Conservation (phyloP, 1,139 yeast species). For the Geotrichum histeridarum region DNA sequence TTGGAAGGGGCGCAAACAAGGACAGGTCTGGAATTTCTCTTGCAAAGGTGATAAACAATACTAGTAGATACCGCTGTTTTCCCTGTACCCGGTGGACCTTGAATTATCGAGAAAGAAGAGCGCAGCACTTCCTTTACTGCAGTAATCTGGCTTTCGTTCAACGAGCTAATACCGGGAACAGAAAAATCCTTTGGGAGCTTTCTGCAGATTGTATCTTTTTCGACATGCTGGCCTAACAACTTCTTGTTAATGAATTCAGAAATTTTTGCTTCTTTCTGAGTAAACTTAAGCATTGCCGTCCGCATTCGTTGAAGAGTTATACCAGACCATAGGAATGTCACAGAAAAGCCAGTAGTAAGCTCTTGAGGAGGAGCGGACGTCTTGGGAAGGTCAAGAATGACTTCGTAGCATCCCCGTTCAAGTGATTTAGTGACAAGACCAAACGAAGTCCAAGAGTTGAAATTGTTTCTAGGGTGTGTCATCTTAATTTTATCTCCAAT, state of each 20-base stretch:
- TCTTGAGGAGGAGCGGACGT: constrained; percentile 53
- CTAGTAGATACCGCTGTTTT: constrained; percentile 93
- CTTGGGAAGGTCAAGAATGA: constrained; percentile 60
- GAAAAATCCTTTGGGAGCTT: constrained; percentile 53
- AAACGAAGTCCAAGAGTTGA: constrained; percentile 56
- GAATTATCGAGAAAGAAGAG: constrained; percentile 78
- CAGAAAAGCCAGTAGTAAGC: constrained; percentile 63
- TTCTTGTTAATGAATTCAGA: constrained; percentile 75
- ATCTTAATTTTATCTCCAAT: constrained; percentile 79
- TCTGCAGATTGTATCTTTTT: constrained; percentile 39
- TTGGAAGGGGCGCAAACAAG: constrained; percentile 94
- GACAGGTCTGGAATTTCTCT: constrained; percentile 53
- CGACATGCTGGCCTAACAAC: constrained; percentile 76
- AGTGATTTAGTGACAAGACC: constrained; percentile 76
- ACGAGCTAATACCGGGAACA: constrained; percentile 59
- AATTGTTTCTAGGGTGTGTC: constrained; percentile 30
- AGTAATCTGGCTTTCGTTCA: constrained; percentile 71
- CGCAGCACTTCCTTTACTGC: constrained; percentile 72
- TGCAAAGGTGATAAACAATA: constrained; percentile 69
- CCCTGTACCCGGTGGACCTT: constrained; percentile 99
- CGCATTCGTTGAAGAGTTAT: constrained; percentile 82
- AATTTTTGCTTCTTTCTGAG: constrained; percentile 63
- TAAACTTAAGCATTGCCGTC: constrained; percentile 67
- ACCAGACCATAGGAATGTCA: constrained; percentile 89
- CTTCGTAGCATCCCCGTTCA: constrained; percentile 59